Evolutionary conservation across 2,329 filamentous ascomycete genomes (phyloP).

Genomic region (Fusarium sacchari): DNA sequence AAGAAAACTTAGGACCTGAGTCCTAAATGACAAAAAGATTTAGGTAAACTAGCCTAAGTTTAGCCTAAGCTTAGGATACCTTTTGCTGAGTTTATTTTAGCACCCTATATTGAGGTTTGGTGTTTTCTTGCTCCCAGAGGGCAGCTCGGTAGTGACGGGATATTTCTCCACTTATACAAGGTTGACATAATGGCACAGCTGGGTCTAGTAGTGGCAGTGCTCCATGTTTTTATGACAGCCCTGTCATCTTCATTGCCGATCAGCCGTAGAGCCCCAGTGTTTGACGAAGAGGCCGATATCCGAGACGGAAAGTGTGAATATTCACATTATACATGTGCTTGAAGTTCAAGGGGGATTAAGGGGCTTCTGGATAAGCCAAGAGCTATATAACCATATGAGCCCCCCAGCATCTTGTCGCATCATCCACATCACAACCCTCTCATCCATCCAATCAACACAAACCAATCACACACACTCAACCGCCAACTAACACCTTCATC

Average conservation of each 20-base stretch:
- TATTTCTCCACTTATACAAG: neutral
- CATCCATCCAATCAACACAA: neutral
- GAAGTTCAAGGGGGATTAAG: accelerated
- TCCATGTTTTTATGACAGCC: neutral
- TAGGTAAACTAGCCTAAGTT: too few relatives aligned
- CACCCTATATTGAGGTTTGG: too few relatives aligned
- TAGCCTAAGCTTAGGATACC: too few relatives aligned
- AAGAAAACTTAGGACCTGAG: too few relatives aligned
- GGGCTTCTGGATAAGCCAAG: too few relatives aligned
- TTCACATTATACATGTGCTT: neutral
- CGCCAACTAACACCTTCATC: neutral
- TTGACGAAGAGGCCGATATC: neutral
- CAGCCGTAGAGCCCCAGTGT: neutral
- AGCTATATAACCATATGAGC: neutral
- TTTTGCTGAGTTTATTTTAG: too few relatives aligned
- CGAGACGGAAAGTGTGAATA: neutral
- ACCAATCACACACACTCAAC: neutral
- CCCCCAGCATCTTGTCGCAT: neutral
- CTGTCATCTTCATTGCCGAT: neutral
- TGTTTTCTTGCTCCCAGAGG: too few relatives aligned
- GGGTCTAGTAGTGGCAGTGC: neutral
- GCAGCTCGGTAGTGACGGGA: neutral
- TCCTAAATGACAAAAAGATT: too few relatives aligned
- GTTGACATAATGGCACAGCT: neutral
- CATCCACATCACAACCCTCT: neutral